A percentile compares a stretch with the other conserved stretches of the same genome.
Evolutionary conservation across 2,329 filamentous ascomycete genomes (phyloP).

Genomic region (Neocucurbitaria cava): DNA sequence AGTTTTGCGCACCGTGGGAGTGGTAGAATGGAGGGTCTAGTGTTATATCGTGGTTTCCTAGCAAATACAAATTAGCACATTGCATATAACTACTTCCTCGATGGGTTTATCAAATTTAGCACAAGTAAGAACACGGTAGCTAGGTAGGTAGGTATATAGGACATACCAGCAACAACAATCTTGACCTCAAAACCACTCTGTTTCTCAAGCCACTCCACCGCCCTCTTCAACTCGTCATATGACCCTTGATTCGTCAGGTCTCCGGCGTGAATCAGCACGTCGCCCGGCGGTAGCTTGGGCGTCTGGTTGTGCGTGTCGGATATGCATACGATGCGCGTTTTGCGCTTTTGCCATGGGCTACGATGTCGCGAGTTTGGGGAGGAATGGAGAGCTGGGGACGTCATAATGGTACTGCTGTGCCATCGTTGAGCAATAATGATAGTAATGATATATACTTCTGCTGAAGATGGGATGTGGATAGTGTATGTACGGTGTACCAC

Average conservation of each 20-base stretch:
- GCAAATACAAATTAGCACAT: not conserved
- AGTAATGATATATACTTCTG: too few relatives aligned
- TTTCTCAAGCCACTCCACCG: slow-evolving; percentile 72
- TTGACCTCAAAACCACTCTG: slow-evolving; percentile 72
- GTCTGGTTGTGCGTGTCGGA: slow-evolving; percentile 77
- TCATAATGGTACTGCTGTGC: not conserved
- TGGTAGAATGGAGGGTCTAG: slow-evolving; percentile 70
- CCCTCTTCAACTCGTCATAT: slow-evolving; percentile 63
- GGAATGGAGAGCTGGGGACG: not conserved
- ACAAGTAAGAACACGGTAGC: too few relatives aligned
- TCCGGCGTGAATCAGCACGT: slow-evolving; percentile 78
- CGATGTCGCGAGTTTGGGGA: not conserved
- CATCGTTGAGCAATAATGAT: not conserved
- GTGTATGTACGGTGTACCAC: too few relatives aligned
- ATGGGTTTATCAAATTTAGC: not conserved
- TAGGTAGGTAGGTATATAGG: too few relatives aligned
- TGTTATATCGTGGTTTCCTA: slow-evolving; percentile 78
- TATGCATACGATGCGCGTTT: slow-evolving; percentile 74
- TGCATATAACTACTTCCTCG: not conserved
- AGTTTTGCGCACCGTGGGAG: slow-evolving; percentile 58
- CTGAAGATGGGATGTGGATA: too few relatives aligned
- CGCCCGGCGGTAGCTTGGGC: slow-evolving; percentile 71
- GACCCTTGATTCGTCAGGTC: slow-evolving; percentile 78
- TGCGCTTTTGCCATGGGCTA: slow-evolving; percentile 19
- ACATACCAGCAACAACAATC: slow-evolving; percentile 74